A percentile compares a stretch with the other conserved stretches of the same genome.
Evolutionary conservation across 345 rosid species (phyloP).

Genomic region (Heritiera fomes): DNA sequence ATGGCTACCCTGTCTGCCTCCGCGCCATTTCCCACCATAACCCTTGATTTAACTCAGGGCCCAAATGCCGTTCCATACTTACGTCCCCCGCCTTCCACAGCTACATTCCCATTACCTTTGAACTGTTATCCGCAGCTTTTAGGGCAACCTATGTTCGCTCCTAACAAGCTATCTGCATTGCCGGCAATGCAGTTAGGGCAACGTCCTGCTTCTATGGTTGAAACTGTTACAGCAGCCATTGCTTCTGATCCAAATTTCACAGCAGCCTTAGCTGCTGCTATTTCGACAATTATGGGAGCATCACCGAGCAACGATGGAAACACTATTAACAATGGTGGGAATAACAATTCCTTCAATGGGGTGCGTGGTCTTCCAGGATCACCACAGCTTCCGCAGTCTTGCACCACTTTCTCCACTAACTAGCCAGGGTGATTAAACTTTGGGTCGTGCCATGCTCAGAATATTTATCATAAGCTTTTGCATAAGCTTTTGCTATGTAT

Average conservation of each 20-base stretch:
- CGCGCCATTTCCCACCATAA: constrained; percentile 87
- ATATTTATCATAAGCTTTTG: background rate
- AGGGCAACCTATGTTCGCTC: constrained; percentile 37
- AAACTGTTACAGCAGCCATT: constrained; percentile 70
- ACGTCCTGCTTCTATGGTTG: constrained; percentile 56
- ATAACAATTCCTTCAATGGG: constrained; percentile 26
- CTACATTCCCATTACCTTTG: constrained; percentile 45
- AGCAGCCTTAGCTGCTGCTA: constrained; percentile 76
- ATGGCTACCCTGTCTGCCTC: constrained; percentile 80
- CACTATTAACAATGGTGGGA: constrained; percentile 20
- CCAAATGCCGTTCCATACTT: constrained; percentile 44
- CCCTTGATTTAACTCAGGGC: constrained; percentile 78
- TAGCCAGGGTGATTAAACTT: background rate
- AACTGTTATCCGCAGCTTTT: constrained; percentile 40
- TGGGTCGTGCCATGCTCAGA: background rate
- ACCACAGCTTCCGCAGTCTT: constrained; percentile 84
- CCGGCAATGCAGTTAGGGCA: constrained; percentile 42
- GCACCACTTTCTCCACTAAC: constrained; percentile 85
- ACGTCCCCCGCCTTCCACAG: constrained; percentile 31
- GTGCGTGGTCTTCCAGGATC: constrained; percentile 49
- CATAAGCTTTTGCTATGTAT: constrained; percentile 1
- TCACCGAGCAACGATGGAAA: constrained; percentile 24
- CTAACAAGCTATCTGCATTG: constrained; percentile 31
- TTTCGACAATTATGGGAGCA: constrained; percentile 59
- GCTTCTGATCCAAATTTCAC: constrained; percentile 85